phyloP scores from a whole-genome alignment of 108 stramenopile genomes.

The Aureococcus anophagefferens region DNA sequence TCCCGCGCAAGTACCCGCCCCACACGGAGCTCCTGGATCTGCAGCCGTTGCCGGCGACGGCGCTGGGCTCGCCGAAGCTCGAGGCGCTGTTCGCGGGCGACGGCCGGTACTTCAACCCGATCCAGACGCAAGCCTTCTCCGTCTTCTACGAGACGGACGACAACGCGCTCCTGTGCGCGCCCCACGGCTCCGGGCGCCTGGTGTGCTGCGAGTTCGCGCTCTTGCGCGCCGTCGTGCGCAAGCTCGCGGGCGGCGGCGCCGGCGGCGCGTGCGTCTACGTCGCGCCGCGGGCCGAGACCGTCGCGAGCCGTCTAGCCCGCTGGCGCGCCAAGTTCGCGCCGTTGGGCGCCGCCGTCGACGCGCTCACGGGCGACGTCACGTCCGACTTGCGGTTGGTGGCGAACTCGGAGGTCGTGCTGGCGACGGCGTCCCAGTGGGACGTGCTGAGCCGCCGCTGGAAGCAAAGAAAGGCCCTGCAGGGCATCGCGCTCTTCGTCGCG shows the following conservation, averaged over 20 bases:
- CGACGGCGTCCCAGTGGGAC: constrained; percentile 83
- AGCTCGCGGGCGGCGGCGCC: constrained; percentile 11
- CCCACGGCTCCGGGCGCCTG: constrained; percentile 82
- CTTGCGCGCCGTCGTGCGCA: constrained; percentile 62
- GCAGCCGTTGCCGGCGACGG: constrained; percentile 76
- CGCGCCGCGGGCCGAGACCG: constrained; percentile 76
- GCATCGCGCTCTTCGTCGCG: constrained; percentile 76
- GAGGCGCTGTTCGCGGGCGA: constrained; percentile 34
- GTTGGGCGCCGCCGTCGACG: constrained; percentile 54
- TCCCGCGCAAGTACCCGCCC: constrained; percentile 88
- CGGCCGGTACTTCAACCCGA: constrained; percentile 73
- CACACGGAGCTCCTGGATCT: constrained; percentile 92
- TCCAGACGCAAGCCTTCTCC: constrained; percentile 94
- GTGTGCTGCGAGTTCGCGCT: constrained; percentile 87
- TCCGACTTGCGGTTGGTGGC: constrained; percentile 70
- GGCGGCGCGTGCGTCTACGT: constrained; percentile 61
- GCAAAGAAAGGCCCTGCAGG: constrained; percentile 80
- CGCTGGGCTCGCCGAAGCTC: constrained; percentile 64
- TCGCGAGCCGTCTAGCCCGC: constrained; percentile 45
- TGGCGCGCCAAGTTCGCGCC: constrained; percentile 68
- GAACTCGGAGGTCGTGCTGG: constrained; percentile 61
- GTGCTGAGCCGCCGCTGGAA: constrained; percentile 82
- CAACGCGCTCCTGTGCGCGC: constrained; percentile 86
- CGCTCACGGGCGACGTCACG: constrained; percentile 76
- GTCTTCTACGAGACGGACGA: constrained; percentile 81